phyloP scores from a whole-genome alignment of 2,329 filamentous ascomycete species.

The Colletotrichum cereale region DNA sequence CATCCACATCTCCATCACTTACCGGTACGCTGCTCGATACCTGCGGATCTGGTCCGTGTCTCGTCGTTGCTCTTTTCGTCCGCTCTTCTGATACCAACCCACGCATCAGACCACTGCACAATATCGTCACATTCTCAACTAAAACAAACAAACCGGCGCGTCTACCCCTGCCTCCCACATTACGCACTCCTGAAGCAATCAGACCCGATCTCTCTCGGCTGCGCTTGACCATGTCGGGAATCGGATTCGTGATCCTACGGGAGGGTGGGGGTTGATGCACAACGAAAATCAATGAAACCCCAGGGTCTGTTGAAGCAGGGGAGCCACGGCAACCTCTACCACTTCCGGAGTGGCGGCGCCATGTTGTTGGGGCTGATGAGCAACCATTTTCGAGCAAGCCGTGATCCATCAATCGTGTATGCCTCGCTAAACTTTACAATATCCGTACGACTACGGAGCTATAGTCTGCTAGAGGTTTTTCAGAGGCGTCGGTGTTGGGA shows the following conservation, averaged over 20 bases:
- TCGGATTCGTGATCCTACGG: slow-evolving; percentile 7
- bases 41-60: slow-evolving; percentile 9
- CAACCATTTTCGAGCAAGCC: not conserved
- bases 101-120: slow-evolving; percentile 10
- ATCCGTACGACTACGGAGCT: not conserved
- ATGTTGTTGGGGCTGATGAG: not conserved
- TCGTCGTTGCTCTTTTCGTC: slow-evolving; percentile 16
- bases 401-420: not conserved
- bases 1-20: not conserved
- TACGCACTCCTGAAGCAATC: slow-evolving; percentile 11
- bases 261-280: slow-evolving; percentile 12
- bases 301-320: not conserved
- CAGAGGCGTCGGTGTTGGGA: not conserved
- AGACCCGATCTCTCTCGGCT: slow-evolving; percentile 28
- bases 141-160: not conserved
- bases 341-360: not conserved
- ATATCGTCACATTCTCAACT: not conserved
- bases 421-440: not conserved
- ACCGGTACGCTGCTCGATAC: not conserved
- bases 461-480: not conserved
- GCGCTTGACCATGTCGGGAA: slow-evolving; percentile 14
- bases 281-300: not conserved
- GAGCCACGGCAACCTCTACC: not conserved
- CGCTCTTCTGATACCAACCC: slow-evolving; percentile 23
- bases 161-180: not conserved